These are phyloP conservation scores for Patellifolia procumbens DNA, from an alignment of 179 eudicot genomes.

Conservation along the genomic window DNA sequence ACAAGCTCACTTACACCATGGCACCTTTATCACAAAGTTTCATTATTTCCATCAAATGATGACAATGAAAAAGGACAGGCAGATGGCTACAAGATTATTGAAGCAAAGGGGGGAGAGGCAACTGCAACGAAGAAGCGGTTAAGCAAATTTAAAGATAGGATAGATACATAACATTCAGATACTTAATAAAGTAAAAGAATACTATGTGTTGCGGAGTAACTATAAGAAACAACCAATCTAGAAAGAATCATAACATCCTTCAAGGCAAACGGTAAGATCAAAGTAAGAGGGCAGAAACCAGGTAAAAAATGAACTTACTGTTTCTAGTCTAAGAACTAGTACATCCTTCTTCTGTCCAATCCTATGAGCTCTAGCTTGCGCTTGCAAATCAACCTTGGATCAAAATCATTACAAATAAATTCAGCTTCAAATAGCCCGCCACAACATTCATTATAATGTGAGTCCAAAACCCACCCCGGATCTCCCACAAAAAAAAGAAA, in stretches of 20 bases:
- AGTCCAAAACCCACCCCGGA: slow-evolving; percentile 3
- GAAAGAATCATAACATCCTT: neutral
- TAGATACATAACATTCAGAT: too few species aligned
- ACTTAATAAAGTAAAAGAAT: neutral
- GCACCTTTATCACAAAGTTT: neutral
- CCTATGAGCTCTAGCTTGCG: slow-evolving; percentile 99
- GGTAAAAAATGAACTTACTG: slow-evolving; percentile 46
- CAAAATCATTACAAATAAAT: slow-evolving; percentile 16
- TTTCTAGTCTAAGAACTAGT: slow-evolving; percentile 98
- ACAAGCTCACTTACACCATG: neutral
- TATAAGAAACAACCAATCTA: neutral
- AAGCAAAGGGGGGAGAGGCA: neutral
- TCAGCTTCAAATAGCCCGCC: slow-evolving; percentile 2
- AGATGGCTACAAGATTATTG: neutral
- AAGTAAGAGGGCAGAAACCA: neutral
- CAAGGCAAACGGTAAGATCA: slow-evolving; percentile 9
- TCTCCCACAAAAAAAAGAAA: neutral
- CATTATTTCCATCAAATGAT: neutral
- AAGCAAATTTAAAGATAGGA: neutral
- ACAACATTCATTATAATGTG: neutral
- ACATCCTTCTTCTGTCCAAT: slow-evolving; percentile 99
- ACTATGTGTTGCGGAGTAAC: neutral
- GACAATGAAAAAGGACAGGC: neutral
- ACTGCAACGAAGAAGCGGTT: neutral
- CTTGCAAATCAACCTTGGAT: slow-evolving; percentile 96